Base-by-base conservation (phyloP, 495 filamentous ascomycete genomes). In the Penicillium cataractarum region DNA sequence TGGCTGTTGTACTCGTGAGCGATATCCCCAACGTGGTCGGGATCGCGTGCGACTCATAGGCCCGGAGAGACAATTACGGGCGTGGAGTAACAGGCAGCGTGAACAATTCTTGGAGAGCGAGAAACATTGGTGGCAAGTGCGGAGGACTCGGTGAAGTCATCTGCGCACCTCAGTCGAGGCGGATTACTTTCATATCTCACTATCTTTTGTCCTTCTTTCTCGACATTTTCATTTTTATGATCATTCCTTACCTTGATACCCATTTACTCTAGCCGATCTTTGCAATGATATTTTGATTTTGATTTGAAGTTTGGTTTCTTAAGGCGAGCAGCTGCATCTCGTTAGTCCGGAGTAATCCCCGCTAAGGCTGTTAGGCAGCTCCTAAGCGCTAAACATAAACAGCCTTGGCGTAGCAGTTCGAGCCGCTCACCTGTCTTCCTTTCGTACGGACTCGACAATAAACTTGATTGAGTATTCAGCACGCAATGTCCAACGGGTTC, bases 41-140 rank as follows among this genome's bases (percentile, higher is more conserved):
- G 64, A 64, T 46, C 62, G 64, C 0, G 60, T 68, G 7, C 60
- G 63, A 0, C 37, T 74, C 12, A 1, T 61, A 0, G 71, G 69
- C 10, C 58, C 60, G 2, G 71, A 74, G 61, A 46, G 67, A 53
- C 64, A 69, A 50, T 22, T 69, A 6, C 59, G 62, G 0, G 60
- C 63, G n/a, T 60, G 60, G 59, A 61, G 40, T 33, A 60, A 63
- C 52, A 22, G 19, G 12, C 62, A 68, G 32, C 44, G 62, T 2
- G 66, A 68, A 53, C 55, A 51, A 21, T 31, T 49, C 32, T 15
- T 65, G 29, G 46, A 57, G 35, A 42, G 29, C 31, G 62, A 68
- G 58, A 68, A 61, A 39, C 49, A 33, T 13, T 65, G 65, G 65
- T 68, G 62, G 58, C 29, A 52, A 24, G 12, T 40, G 27, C 32